Conservation (phyloP, 2,329 filamentous ascomycete genomes). For the Penicillium palitans region DNA sequence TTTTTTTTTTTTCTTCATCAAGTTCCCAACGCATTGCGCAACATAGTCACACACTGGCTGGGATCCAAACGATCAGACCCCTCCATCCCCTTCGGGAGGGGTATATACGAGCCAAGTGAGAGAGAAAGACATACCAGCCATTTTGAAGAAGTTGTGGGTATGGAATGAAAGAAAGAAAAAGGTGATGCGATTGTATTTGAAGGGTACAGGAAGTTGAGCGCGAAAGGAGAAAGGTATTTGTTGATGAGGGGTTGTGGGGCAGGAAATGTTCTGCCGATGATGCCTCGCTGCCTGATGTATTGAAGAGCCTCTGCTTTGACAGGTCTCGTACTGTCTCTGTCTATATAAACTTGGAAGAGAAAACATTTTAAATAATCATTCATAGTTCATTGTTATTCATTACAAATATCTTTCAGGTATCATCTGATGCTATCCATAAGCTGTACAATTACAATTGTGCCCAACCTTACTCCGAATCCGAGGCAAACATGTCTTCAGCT, state of each 20-base stretch:
- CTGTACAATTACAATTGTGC: slow-evolving; percentile 19
- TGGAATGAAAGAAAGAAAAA: slow-evolving; percentile 9
- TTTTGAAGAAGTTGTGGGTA: slow-evolving; percentile 28
- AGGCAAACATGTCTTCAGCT: slow-evolving; percentile 85
- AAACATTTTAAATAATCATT: background rate
- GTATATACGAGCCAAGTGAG: background rate
- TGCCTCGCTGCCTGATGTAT: slow-evolving; percentile 10
- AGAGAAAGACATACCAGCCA: slow-evolving; percentile 35
- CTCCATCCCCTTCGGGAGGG: background rate
- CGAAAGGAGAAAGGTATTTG: slow-evolving; percentile 23
- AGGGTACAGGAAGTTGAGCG: slow-evolving; percentile 14
- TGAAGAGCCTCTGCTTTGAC: slow-evolving; percentile 3
- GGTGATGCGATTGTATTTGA: slow-evolving; percentile 24
- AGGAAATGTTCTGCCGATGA: slow-evolving; percentile 25
- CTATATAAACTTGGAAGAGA: background rate
- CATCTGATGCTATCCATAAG: slow-evolving; percentile 1
- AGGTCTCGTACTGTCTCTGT: background rate
- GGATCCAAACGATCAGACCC: slow-evolving; percentile 16
- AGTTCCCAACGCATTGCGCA: slow-evolving; percentile 16
- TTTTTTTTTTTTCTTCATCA: background rate
- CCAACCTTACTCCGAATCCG: slow-evolving; percentile 54
- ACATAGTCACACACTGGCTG: slow-evolving; percentile 13
- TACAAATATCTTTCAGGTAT: slow-evolving; percentile 5
- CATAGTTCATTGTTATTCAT: slow-evolving; percentile 3
- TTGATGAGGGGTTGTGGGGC: slow-evolving; percentile 30